Percentiles rank a stretch among this genome's conserved stretches.
Evolutionary conservation across 345 rosid genomes (phyloP).

Genomic region (Gossypioides kirkii): DNA sequence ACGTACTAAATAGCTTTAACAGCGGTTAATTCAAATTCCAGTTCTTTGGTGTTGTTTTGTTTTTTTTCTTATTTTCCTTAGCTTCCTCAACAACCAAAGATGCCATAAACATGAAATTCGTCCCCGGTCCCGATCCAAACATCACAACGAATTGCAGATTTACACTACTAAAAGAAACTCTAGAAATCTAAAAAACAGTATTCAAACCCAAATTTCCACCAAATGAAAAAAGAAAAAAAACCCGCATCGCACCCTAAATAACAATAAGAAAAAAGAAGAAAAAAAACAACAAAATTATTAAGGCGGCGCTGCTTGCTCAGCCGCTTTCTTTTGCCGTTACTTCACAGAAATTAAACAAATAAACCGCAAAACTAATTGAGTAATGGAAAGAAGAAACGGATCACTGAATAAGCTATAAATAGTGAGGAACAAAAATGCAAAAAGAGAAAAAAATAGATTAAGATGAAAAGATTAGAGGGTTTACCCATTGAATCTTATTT

Average conservation of each 20-base stretch:
- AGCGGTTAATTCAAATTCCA: neutral
- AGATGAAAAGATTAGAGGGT: neutral
- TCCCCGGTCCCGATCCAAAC: constrained; percentile 11
- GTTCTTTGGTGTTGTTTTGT: too few relatives aligned
- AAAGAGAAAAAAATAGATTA: neutral
- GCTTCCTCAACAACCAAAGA: constrained; percentile 26
- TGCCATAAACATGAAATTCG: constrained; percentile 6
- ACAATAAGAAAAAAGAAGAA: constrained; percentile 6
- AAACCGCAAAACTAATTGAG: constrained; percentile 8
- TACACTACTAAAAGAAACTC: neutral
- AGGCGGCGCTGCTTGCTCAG: constrained; percentile 11
- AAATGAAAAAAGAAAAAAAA: neutral
- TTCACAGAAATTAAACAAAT: constrained; percentile 1
- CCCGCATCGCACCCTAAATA: constrained; percentile 12
- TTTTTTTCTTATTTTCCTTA: neutral
- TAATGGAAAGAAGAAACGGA: neutral
- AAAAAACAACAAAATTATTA: constrained; percentile 1
- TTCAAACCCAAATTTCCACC: neutral
- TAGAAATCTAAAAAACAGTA: neutral
- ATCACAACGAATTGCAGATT: constrained; percentile 1
- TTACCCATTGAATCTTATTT: constrained; percentile 21
- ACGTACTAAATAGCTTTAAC: neutral
- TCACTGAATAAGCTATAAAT: neutral
- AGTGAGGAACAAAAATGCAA: neutral
- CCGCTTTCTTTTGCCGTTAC: constrained; percentile 8